These are phyloP conservation scores for Asterochloris sp. DNA, from an alignment of 139 green algal genomes.

Conservation along the genomic window DNA sequence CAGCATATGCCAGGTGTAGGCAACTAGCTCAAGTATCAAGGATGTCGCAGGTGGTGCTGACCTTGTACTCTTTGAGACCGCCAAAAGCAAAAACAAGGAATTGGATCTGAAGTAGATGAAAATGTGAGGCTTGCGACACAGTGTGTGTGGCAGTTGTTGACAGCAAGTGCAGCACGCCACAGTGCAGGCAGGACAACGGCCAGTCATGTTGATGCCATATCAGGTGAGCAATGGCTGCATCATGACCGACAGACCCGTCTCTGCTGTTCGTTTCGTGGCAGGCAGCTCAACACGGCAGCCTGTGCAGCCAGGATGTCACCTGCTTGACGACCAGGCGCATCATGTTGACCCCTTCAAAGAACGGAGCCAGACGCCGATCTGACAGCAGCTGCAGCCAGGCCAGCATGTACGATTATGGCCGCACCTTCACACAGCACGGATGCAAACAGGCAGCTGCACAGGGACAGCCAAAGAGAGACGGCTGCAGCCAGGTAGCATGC, in stretches of 20 bases:
- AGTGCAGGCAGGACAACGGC: neutral
- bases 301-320: neutral
- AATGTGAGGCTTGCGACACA: neutral
- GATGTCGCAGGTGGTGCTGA: too few relatives aligned
- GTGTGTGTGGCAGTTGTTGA: too few relatives aligned
- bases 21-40: too few relatives aligned
- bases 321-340: slow-evolving; percentile 14
- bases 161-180: too few relatives aligned
- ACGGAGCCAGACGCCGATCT: neutral
- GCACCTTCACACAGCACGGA: too few relatives aligned
- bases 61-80: slow-evolving; percentile 2
- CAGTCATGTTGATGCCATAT: neutral
- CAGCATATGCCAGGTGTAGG: too few relatives aligned
- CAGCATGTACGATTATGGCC: too few relatives aligned
- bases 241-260: neutral
- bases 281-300: neutral
- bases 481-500: too few relatives aligned
- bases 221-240: neutral
- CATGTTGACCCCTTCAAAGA: slow-evolving; percentile 13
- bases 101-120: neutral
- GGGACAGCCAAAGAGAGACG: too few relatives aligned
- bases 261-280: neutral
- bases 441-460: too few relatives aligned
- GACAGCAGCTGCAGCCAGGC: neutral
- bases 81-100: slow-evolving; percentile 15